phyloP scores from a whole-genome alignment of 2,329 filamentous ascomycete species.

The Fusarium sarcochroum region DNA sequence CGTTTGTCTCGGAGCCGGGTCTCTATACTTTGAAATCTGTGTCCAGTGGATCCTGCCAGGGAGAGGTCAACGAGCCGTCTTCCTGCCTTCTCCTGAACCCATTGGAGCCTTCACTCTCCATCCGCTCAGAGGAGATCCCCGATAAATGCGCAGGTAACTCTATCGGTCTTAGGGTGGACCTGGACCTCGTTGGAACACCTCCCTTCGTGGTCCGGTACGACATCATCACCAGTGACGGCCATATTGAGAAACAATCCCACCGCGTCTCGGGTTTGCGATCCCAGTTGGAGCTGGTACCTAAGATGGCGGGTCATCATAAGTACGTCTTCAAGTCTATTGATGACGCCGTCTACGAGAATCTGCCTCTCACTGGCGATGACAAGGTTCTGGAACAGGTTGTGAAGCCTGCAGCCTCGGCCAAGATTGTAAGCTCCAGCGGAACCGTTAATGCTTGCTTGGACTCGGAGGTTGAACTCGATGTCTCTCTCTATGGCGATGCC shows the following conservation, averaged over 20 bases:
- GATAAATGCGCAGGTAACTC: conserved; percentile 97
- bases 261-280: conserved; percentile 79
- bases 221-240: conserved; percentile 71
- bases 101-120: conserved; percentile 82
- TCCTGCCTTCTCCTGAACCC: conserved; percentile 95
- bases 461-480: conserved; percentile 80
- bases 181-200: conserved; percentile 92
- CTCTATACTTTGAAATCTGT: conserved; percentile 89
- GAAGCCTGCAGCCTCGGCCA: conserved; percentile 90
- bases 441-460: conserved; percentile 83
- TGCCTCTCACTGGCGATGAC: conserved; percentile 72
- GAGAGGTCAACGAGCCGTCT: conserved; percentile 92
- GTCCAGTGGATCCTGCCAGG: conserved; percentile 83
- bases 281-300: conserved; percentile 87
- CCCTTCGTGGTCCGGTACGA: conserved; percentile 89
- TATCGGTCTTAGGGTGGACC: conserved; percentile 87
- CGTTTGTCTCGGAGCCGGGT: conserved; percentile 81
- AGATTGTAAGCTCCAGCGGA: conserved; percentile 69
- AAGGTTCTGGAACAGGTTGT: conserved; percentile 87
- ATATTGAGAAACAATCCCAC: conserved; percentile 67
- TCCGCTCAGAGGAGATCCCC: conserved; percentile 85
- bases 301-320: conserved; percentile 84
- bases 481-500: conserved; percentile 83
- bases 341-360: conserved; percentile 83
- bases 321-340: conserved; percentile 87